These are phyloP conservation scores for Coemansia sp. DNA, from an alignment of 192 early-diverging fungal genomes.

Conservation along the genomic window DNA sequence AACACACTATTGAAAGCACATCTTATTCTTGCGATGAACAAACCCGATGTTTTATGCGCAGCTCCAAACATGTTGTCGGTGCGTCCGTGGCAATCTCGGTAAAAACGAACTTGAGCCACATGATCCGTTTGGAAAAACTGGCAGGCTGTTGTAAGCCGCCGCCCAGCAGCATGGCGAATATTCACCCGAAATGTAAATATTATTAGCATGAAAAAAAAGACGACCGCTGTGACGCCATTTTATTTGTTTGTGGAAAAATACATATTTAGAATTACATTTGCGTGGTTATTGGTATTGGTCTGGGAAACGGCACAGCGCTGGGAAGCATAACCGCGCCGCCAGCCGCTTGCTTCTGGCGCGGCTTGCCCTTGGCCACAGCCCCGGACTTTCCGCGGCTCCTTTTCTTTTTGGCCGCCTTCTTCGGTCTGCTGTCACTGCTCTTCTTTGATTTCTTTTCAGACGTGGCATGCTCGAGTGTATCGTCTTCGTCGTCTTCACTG, in stretches of 20 bases:
- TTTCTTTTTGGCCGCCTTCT: conserved; percentile 25
- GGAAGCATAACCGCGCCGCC: conserved; percentile 7
- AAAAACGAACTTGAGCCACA: neutral
- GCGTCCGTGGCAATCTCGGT: neutral
- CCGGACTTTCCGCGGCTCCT: conserved; percentile 15
- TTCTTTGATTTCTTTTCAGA: neutral
- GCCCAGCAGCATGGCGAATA: neutral
- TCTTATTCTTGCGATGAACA: neutral
- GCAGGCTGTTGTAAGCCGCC: neutral
- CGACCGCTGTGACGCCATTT: neutral
- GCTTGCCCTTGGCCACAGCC: neutral
- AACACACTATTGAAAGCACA: neutral
- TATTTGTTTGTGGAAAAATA: conserved; percentile 3
- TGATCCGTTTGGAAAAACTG: neutral
- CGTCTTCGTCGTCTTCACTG: conserved; percentile 1
- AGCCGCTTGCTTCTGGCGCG: conserved; percentile 11
- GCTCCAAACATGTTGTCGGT: neutral
- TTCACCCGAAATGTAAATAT: neutral
- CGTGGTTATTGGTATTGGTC: conserved; percentile 29
- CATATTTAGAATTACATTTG: conserved; percentile 41
- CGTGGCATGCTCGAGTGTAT: neutral
- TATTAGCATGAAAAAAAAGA: neutral
- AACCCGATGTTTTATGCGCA: neutral
- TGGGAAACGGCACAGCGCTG: conserved; percentile 22
- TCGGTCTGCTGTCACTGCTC: conserved; percentile 7